These are phyloP conservation scores for Penstemon davidsonii DNA, from an alignment of 257 asterid genomes.

Conservation along the genomic window DNA sequence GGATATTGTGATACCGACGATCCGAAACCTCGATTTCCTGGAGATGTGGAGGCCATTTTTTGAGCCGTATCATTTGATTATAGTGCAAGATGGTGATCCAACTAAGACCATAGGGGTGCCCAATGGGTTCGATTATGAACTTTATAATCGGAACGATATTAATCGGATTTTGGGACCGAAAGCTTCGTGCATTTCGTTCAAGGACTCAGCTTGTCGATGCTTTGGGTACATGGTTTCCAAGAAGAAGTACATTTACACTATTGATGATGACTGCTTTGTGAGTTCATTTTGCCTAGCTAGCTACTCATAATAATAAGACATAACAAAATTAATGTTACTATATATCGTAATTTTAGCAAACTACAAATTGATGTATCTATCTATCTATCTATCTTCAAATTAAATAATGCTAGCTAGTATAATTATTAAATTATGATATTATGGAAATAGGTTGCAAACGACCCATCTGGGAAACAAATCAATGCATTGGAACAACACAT, in stretches of 20 bases:
- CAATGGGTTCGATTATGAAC: constrained; percentile 66
- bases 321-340: too few relatives aligned
- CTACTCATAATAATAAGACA: too few relatives aligned
- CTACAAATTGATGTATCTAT: too few relatives aligned
- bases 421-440: background rate
- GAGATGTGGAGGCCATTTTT: constrained; percentile 82
- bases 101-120: constrained; percentile 62
- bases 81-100: constrained; percentile 81
- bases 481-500: constrained; percentile 61
- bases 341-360: too few relatives aligned
- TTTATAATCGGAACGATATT: constrained; percentile 67
- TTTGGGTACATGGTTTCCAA: constrained; percentile 75
- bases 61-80: constrained; percentile 65
- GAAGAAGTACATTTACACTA: constrained; percentile 76
- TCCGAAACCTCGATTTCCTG: constrained; percentile 69
- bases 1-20: constrained; percentile 73
- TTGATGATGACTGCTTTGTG: constrained; percentile 85
- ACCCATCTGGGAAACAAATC: constrained; percentile 58
- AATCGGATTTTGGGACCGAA: constrained; percentile 63
- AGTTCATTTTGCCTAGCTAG: constrained; percentile 11
- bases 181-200: constrained; percentile 80
- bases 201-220: constrained; percentile 83
- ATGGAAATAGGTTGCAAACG: constrained; percentile 54
- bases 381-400: too few relatives aligned
- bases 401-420: too few relatives aligned